Evolutionary conservation across 192 early-diverging fungal genomes (phyloP), one percentile per base, ranked within the genome.

Genomic region (Backusella morwellensis): DNA sequence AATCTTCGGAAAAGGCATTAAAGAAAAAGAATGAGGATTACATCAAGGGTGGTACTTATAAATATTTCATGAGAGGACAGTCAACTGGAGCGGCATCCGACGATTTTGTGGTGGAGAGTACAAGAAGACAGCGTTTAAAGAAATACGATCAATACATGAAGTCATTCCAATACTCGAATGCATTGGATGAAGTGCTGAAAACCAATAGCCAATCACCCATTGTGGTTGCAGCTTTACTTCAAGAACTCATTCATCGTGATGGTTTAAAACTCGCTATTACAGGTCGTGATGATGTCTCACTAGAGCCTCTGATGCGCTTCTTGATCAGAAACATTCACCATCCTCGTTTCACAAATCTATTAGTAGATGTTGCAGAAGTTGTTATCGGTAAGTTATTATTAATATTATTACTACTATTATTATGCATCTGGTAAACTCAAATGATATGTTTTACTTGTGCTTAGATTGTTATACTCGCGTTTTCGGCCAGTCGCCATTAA

Each of bases 191-290:
- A 9, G 91, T 92, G 59, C 76, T 99, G 74, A 84, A 87, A 38
- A 89, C 87, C 44, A 91, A 89, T 78, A 87, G 77, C 35, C 68
- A 75, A 12, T 75, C 84, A 3, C 85, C 89, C 0, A 72, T 92
- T 56, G 87, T 94, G 1, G 88, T 94, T 1, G 89, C 94, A 26
- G 89, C 92, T 72, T 74, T 99, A 78, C 80, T 98, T 67, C 93
- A 97, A 78, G 97, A 99, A 83, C 87, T 99, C 35, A 87, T 96
- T 52, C 92, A 96, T 74, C 92, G 96, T 72, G 93, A 94, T 54
- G 96, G 89, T 17, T 86, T 99, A 32, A 85, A 79, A 52, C 79
- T 82, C 8, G 97, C 97, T 9, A 84, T 99, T 74, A 86, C 92
- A 63, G 95, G 94, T 68, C 85, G 97, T 38, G 95, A 97, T 77